phyloP scores from a whole-genome alignment of 2,329 filamentous ascomycete genomes.

The Nemania abortiva region DNA sequence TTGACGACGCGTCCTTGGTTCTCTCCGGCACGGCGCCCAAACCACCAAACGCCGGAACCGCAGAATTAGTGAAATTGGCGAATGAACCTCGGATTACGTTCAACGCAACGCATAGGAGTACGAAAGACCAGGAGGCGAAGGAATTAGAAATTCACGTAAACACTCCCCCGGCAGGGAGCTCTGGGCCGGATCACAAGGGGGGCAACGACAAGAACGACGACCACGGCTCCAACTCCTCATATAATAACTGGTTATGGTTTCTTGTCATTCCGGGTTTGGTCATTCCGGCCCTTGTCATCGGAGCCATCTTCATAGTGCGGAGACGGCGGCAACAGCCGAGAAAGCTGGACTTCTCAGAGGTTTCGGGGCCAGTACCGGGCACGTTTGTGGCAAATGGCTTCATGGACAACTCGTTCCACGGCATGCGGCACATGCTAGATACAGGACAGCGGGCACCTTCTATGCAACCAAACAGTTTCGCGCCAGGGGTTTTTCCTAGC shows the following conservation, averaged over 20 bases:
- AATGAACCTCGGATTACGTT: constrained; percentile 40
- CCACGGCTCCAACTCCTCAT: too few species aligned
- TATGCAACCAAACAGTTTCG: constrained; percentile 8
- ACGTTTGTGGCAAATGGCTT: constrained; percentile 45
- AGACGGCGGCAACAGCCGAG: constrained; percentile 42
- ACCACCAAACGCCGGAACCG: not conserved
- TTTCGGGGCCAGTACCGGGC: constrained; percentile 50
- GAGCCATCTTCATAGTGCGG: constrained; percentile 44
- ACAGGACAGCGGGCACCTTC: constrained; percentile 33
- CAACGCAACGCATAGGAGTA: constrained; percentile 43
- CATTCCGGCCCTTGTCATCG: constrained; percentile 40
- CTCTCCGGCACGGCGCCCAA: constrained; percentile 48
- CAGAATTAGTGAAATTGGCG: constrained; percentile 13
- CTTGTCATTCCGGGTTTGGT: constrained; percentile 46
- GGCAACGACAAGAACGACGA: constrained; percentile 21
- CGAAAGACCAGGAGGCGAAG: constrained; percentile 44
- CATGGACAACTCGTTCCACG: constrained; percentile 37
- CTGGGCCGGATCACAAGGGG: constrained; percentile 29
- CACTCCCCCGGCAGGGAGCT: constrained; percentile 21
- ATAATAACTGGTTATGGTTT: constrained; percentile 48
- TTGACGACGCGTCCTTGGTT: constrained; percentile 45
- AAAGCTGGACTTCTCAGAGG: constrained; percentile 41
- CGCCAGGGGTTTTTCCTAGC: constrained; percentile 33
- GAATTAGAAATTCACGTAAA: constrained; percentile 43
- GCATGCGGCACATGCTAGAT: constrained; percentile 42